A percentile compares a stretch with the other conserved stretches of the same genome.
These are phyloP conservation scores for Penicillium crustosum DNA, from an alignment of 2,329 filamentous ascomycete species.

Conservation along the genomic window DNA sequence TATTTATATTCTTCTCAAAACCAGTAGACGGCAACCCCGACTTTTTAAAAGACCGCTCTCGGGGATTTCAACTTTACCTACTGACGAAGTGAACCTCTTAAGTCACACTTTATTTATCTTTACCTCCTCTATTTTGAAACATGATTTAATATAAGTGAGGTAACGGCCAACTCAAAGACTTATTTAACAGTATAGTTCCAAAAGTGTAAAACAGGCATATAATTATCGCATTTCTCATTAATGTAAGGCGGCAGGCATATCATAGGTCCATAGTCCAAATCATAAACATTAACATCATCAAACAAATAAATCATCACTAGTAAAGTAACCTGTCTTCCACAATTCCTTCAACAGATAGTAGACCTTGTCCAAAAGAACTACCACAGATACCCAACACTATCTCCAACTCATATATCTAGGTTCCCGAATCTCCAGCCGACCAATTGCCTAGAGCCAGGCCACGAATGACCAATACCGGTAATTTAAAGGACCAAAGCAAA, in stretches of 20 bases:
- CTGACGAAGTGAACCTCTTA: neutral
- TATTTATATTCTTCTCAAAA: neutral
- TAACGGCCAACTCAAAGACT: neutral
- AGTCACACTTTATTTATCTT: neutral
- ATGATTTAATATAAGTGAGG: neutral
- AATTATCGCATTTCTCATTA: constrained; percentile 16
- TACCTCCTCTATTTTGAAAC: neutral
- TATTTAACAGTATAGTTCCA: neutral
- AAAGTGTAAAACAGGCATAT: neutral
- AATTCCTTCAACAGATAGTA: neutral
- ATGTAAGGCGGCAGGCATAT: constrained; percentile 6
- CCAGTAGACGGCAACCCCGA: neutral
- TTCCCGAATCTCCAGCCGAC: neutral
- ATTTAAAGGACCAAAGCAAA: constrained; percentile 28
- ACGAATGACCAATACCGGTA: neutral
- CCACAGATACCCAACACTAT: neutral
- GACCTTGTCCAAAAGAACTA: neutral
- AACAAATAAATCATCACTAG: neutral
- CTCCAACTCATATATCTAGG: neutral
- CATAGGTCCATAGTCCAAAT: constrained; percentile 7
- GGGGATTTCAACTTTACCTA: neutral
- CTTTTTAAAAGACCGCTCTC: neutral
- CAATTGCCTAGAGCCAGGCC: neutral
- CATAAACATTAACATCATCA: constrained; percentile 4
- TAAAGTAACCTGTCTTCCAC: neutral